Conservation (phyloP, 228 moss, liverwort and hornwort genomes). For the Sphagnum fallax region DNA sequence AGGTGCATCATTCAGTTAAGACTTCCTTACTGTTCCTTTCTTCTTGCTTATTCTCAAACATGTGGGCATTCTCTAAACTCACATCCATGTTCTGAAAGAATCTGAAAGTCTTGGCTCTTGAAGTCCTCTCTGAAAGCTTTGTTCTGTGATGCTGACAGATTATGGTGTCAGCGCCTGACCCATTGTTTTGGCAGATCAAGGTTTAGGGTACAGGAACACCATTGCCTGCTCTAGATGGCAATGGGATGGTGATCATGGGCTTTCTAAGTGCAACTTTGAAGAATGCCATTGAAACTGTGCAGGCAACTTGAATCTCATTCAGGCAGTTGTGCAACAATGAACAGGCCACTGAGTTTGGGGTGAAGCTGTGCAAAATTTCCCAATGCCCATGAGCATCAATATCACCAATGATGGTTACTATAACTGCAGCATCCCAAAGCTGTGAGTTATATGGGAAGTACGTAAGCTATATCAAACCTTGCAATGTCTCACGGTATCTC, state of each 20-base stretch:
- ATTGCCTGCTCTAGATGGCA: slow-evolving; percentile 42
- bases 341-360: slow-evolving; percentile 43
- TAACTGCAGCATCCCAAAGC: slow-evolving; percentile 38
- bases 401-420: slow-evolving; percentile 35
- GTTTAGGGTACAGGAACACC: slow-evolving; percentile 11
- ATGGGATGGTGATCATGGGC: slow-evolving; percentile 40
- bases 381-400: slow-evolving; percentile 42
- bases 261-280: slow-evolving; percentile 12
- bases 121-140: background rate
- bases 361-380: slow-evolving; percentile 12
- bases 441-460: background rate
- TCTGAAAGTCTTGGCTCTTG: background rate
- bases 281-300: slow-evolving; percentile 55
- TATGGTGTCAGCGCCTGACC: slow-evolving; percentile 20
- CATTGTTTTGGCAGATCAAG: background rate
- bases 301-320: slow-evolving; percentile 17
- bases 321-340: slow-evolving; percentile 10
- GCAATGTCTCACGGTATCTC: too few relatives aligned
- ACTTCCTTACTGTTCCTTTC: too few relatives aligned
- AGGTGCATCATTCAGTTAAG: too few relatives aligned
- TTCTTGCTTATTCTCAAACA: too few relatives aligned
- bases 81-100: too few relatives aligned
- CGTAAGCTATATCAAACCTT: too few relatives aligned
- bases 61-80: too few relatives aligned
- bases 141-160: slow-evolving; percentile 13